Percentiles rank a stretch among this genome's conserved stretches.
Conservation (phyloP, 345 rosid species). For the Turritis glabra region DNA sequence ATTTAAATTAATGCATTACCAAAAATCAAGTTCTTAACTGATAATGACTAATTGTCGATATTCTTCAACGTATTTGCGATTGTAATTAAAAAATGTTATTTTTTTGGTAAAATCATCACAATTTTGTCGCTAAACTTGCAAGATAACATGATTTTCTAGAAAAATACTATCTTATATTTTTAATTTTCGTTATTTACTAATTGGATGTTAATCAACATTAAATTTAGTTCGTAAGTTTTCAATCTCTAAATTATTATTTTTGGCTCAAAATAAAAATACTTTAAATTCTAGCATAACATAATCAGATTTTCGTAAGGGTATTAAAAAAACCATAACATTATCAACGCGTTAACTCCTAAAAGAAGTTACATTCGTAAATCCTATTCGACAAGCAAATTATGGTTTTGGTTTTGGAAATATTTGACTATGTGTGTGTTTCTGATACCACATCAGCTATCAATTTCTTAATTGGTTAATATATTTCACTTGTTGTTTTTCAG, state of each 20-base stretch:
- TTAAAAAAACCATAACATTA: background rate
- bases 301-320: background rate
- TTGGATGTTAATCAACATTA: background rate
- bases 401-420: conserved; percentile 21
- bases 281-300: background rate
- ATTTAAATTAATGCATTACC: background rate
- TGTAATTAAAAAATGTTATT: background rate
- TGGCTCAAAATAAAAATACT: background rate
- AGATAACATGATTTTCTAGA: background rate
- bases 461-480: background rate
- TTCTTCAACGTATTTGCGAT: background rate
- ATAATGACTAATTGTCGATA: background rate
- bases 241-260: background rate
- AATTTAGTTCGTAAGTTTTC: background rate
- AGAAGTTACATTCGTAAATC: conserved; percentile 22
- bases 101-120: background rate
- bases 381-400: conserved; percentile 3
- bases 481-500: conserved; percentile 10
- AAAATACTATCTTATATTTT: background rate
- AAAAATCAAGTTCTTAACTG: background rate
- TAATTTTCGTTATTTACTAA: background rate
- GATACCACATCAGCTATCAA: conserved; percentile 18
- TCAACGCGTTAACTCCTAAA: conserved; percentile 17
- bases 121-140: background rate
- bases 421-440: conserved; percentile 23